Conservation (phyloP, 768 basidiomycete genomes). For the Hygrocybe coccinea region DNA sequence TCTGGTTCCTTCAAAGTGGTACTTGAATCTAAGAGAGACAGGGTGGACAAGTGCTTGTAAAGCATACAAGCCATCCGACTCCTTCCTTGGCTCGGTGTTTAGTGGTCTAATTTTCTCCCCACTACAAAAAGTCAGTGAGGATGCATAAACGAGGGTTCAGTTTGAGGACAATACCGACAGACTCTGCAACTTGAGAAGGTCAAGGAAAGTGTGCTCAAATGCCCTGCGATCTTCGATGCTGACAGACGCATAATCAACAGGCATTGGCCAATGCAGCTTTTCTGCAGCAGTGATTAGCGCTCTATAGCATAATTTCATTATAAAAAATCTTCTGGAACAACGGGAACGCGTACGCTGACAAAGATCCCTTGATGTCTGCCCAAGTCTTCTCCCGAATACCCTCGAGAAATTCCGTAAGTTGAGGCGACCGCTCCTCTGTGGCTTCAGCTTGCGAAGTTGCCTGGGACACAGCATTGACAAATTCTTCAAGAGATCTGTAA, state of each 20-base stretch:
- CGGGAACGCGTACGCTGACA: conserved; percentile 50
- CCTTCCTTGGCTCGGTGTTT: conserved; percentile 17
- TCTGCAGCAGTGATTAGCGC: conserved; percentile 62
- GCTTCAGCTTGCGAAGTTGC: conserved; percentile 44
- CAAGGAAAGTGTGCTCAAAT: conserved; percentile 77
- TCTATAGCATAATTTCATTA: conserved; percentile 36
- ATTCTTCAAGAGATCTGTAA: conserved; percentile 58
- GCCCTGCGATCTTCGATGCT: conserved; percentile 46
- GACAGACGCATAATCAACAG: conserved; percentile 58
- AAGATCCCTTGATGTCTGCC: conserved; percentile 60
- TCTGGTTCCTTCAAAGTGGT: conserved; percentile 85
- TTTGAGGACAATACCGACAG: conserved; percentile 51
- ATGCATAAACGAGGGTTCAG: background rate
- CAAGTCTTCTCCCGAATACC: conserved; percentile 68
- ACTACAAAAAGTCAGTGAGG: conserved; percentile 32
- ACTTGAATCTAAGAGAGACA: conserved; percentile 83
- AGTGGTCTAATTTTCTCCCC: conserved; percentile 45
- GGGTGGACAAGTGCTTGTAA: conserved; percentile 81
- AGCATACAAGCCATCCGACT: conserved; percentile 69
- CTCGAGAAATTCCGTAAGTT: conserved; percentile 58
- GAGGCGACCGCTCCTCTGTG: conserved; percentile 46
- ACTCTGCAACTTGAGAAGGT: conserved; percentile 70
- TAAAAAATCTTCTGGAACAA: background rate
- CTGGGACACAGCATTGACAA: conserved; percentile 47
- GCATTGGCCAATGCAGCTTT: conserved; percentile 78